A percentile compares a stretch with the other conserved stretches of the same genome.
Evolutionary conservation across 257 asterid species (phyloP).

Genomic region (Rubia yunnanensis): DNA sequence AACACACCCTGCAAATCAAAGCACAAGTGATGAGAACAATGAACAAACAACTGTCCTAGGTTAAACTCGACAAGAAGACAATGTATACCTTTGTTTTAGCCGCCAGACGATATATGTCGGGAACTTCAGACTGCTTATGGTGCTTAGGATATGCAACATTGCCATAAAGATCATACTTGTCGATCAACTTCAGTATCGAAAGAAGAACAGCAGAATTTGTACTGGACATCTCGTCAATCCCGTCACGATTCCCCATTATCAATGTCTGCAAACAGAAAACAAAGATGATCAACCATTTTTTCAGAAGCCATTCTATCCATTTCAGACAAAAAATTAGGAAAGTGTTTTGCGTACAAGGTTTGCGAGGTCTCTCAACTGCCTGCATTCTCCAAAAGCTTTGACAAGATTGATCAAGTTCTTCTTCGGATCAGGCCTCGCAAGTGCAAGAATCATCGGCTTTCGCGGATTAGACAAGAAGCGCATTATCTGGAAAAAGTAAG

Average conservation of each 20-base stretch:
- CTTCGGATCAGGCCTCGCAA: conserved; percentile 89
- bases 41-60: not conserved
- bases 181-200: conserved; percentile 62
- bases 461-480: conserved; percentile 77
- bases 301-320: not conserved
- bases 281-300: not conserved
- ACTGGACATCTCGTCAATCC: conserved; percentile 69
- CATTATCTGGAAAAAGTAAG: conserved; percentile 44
- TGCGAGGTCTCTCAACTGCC: conserved; percentile 62
- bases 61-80: too few species aligned
- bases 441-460: conserved; percentile 88
- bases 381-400: conserved; percentile 86
- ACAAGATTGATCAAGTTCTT: conserved; percentile 71
- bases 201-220: conserved; percentile 68
- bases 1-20: conserved; percentile 58
- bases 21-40: conserved; percentile 3
- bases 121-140: conserved; percentile 69
- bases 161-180: conserved; percentile 75
- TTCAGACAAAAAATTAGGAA: not conserved
- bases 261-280: conserved; percentile 40
- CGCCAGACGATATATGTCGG: conserved; percentile 74
- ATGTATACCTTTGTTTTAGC: conserved; percentile 64
- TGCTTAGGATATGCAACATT: conserved; percentile 83
- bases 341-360: conserved; percentile 50
- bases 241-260: conserved; percentile 82